These are phyloP conservation scores for Prunus dulcis DNA, from an alignment of 306 rosid genomes.

Conservation along the genomic window DNA sequence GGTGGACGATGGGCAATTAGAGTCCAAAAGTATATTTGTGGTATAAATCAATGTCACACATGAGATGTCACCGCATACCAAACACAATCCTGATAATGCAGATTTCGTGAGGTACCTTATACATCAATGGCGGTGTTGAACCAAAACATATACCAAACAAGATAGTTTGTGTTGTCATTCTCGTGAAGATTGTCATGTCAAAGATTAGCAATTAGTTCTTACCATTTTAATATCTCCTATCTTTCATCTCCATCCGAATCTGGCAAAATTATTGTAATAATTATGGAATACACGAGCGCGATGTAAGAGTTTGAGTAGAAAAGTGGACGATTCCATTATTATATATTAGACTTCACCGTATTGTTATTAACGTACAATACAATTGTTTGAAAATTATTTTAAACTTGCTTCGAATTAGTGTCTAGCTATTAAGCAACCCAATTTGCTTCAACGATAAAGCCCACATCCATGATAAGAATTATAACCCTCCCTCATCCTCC, in stretches of 20 bases:
- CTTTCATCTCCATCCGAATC: neutral
- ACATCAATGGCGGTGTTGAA: conserved; percentile 2
- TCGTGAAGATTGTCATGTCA: neutral
- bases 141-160: neutral
- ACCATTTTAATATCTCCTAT: neutral
- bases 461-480: no score
- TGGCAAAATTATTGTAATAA: neutral
- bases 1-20: neutral
- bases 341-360: no score
- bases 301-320: no score
- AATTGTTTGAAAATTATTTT: no score
- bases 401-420: no score
- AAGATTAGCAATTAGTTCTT: neutral
- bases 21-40: conserved; percentile 19
- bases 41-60: conserved; percentile 6
- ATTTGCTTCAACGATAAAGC: no score
- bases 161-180: conserved; percentile 1
- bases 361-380: no score
- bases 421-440: no score
- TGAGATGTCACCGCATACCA: conserved; percentile 20
- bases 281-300: no score
- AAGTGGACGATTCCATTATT: no score
- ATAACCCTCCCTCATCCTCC: no score
- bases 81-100: conserved; percentile 28
- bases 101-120: conserved; percentile 21